Evolutionary conservation across 306 rosid genomes (phyloP).

Genomic region (Pterocarpus macrocarpus): DNA sequence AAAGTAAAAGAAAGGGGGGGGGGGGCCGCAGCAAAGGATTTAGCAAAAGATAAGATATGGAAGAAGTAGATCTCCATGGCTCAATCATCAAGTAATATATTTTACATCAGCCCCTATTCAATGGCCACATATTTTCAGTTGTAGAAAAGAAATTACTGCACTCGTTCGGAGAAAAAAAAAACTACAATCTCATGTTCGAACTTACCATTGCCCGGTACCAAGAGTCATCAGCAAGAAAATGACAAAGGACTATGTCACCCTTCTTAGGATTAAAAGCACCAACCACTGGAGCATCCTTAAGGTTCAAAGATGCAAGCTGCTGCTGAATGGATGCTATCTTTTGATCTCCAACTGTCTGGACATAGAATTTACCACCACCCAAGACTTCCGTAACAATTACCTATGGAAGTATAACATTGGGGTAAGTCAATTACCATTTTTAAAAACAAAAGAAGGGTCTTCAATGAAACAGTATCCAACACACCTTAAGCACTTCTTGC

Average conservation of each 20-base stretch:
- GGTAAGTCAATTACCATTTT: constrained; percentile 46
- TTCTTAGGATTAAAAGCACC: constrained; percentile 94
- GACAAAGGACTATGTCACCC: constrained; percentile 92
- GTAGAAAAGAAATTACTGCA: constrained; percentile 30
- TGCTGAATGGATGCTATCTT: constrained; percentile 83
- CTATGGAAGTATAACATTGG: constrained; percentile 51
- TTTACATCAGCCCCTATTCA: constrained; percentile 14
- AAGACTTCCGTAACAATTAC: constrained; percentile 85
- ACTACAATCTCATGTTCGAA: constrained; percentile 6
- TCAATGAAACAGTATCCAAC: constrained; percentile 36
- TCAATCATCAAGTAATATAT: constrained; percentile 10
- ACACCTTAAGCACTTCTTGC: constrained; percentile 95
- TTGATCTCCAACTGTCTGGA: constrained; percentile 92
- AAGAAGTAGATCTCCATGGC: constrained; percentile 4
- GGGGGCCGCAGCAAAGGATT: neutral
- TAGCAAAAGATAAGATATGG: neutral
- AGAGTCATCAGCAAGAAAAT: constrained; percentile 80
- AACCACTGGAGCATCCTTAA: constrained; percentile 89
- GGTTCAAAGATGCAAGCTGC: constrained; percentile 83
- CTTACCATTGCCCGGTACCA: constrained; percentile 99
- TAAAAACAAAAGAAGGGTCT: constrained; percentile 28
- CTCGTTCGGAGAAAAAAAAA: neutral
- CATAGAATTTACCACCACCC: constrained; percentile 92
- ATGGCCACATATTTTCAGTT: constrained; percentile 13
- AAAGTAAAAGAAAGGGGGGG: neutral